phyloP scores from a whole-genome alignment of 495 filamentous ascomycete genomes.

The Ramalina intermedia region DNA sequence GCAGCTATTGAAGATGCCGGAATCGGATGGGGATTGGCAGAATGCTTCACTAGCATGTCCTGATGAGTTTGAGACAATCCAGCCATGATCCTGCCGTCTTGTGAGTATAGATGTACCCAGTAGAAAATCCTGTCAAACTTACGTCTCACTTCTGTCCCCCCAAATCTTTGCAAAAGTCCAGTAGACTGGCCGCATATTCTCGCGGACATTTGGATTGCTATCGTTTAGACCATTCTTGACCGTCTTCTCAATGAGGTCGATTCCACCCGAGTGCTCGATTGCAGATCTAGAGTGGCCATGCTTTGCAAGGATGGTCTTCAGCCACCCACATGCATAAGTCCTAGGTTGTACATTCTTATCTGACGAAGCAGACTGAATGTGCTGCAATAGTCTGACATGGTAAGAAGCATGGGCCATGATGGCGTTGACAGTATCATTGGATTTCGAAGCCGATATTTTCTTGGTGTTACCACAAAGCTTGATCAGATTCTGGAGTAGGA shows the following conservation, averaged over 20 bases:
- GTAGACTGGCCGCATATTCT: constrained; percentile 68
- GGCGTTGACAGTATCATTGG: constrained; percentile 57
- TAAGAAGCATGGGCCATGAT: constrained; percentile 69
- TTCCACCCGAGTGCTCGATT: constrained; percentile 66
- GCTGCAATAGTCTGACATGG: constrained; percentile 64
- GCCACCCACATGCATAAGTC: constrained; percentile 65
- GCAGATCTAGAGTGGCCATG: constrained; percentile 65
- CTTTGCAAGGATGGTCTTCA: constrained; percentile 64
- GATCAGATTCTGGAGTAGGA: constrained; percentile 76
- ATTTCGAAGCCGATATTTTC: constrained; percentile 72
- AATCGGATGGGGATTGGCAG: constrained; percentile 60
- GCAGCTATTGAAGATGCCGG: constrained; percentile 33
- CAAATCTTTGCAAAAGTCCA: constrained; percentile 69
- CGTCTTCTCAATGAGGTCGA: constrained; percentile 73
- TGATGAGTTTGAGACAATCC: constrained; percentile 60
- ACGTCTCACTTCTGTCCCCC: constrained; percentile 64
- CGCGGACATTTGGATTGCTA: constrained; percentile 73
- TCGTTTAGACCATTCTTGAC: constrained; percentile 76
- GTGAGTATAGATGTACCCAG: too few relatives aligned
- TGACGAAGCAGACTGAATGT: constrained; percentile 61
- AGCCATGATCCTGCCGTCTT: constrained; percentile 48
- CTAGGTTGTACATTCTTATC: constrained; percentile 87
- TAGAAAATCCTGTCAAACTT: constrained; percentile 18
- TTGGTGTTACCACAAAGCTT: constrained; percentile 79
- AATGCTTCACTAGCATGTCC: constrained; percentile 59